Base-by-base conservation (phyloP, 257 asterid species). In the Paraleonurus japonicus region DNA sequence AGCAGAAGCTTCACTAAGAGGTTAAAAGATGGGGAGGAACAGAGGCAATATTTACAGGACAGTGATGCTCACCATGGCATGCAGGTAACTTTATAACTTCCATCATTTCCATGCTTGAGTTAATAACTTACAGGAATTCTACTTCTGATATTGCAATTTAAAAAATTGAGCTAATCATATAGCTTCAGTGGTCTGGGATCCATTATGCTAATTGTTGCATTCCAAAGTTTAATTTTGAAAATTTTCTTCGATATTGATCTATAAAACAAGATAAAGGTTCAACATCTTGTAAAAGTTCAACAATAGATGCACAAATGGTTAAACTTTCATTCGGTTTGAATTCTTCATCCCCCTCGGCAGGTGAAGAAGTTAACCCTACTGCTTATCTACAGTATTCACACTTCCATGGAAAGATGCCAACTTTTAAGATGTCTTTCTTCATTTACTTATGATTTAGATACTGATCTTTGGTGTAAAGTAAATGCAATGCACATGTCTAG, bases 1-100 rank as follows among this genome's bases (percentile, higher is more conserved):
- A 64, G 61, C 69, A 75, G 81, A 78, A 81, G 81, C 76, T 71
- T 81, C 12, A 73, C 77, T 6, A 81, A 81, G 75, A 81, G 85
- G 76, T 72, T 79, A 69, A 81, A 81, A 75, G 85, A 81, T 53
- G 85, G 85, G 66, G 85, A 81, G 35, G 85, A 81, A 58, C 81
- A 57, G 37, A 68, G 63, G 37, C 77, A 59, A 67, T 66, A 70
- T 43, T 78, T 67, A 45, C 35, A 13, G 7, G 22, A 39, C 47
- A 5, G 28, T 23, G 3, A 77, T 47, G 33, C 70, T 50, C 74
- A 47, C 50, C 54, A 45, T 23, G 68, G 39, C 60, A 55, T 73
- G 70, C 82, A 73, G 82, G 82, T 78, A 73, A 61, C 19, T 67
- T 20, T 20, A 13, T 13, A 43, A 3, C 50, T 43, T 43, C 17